Conservation (phyloP, 2,329 filamentous ascomycete genomes). For the Fusarium albosuccineum region DNA sequence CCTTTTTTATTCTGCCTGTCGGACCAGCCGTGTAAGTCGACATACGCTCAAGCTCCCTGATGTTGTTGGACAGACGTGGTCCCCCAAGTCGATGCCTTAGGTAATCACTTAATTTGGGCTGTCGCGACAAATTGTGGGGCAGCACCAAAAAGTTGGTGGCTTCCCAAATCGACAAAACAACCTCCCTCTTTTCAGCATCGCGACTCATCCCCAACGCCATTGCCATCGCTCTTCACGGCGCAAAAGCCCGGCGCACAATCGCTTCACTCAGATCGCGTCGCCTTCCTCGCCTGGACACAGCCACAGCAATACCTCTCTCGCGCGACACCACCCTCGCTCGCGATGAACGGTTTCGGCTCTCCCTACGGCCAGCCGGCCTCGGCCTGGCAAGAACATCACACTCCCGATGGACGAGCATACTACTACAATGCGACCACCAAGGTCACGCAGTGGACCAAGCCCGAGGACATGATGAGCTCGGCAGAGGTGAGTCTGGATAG, state of each 20-base stretch:
- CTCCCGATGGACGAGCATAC: slow-evolving; percentile 85
- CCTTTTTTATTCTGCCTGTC: slow-evolving; percentile 26
- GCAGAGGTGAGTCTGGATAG: slow-evolving; percentile 72
- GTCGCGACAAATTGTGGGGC: slow-evolving; percentile 31
- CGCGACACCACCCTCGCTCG: slow-evolving; percentile 20
- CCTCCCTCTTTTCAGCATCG: slow-evolving; percentile 24
- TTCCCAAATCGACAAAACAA: slow-evolving; percentile 22
- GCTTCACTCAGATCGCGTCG: slow-evolving; percentile 18
- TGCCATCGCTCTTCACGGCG: slow-evolving; percentile 9
- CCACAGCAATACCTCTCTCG: background rate
- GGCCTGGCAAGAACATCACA: slow-evolving; percentile 85
- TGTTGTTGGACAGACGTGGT: slow-evolving; percentile 36
- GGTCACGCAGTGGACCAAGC: slow-evolving; percentile 94
- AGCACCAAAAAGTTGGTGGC: slow-evolving; percentile 45
- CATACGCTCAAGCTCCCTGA: slow-evolving; percentile 37
- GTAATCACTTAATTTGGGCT: slow-evolving; percentile 17
- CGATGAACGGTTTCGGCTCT: slow-evolving; percentile 71
- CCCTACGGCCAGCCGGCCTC: slow-evolving; percentile 64
- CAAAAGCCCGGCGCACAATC: slow-evolving; percentile 12
- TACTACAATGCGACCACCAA: slow-evolving; percentile 92
- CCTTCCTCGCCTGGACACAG: slow-evolving; percentile 5
- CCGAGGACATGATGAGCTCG: slow-evolving; percentile 86
- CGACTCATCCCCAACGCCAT: slow-evolving; percentile 22
- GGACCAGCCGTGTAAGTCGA: slow-evolving; percentile 41
- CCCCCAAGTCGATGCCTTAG: slow-evolving; percentile 23